Base-by-base conservation (phyloP, 1,284 basidiomycete species). In the Ustilago esculenta region DNA sequence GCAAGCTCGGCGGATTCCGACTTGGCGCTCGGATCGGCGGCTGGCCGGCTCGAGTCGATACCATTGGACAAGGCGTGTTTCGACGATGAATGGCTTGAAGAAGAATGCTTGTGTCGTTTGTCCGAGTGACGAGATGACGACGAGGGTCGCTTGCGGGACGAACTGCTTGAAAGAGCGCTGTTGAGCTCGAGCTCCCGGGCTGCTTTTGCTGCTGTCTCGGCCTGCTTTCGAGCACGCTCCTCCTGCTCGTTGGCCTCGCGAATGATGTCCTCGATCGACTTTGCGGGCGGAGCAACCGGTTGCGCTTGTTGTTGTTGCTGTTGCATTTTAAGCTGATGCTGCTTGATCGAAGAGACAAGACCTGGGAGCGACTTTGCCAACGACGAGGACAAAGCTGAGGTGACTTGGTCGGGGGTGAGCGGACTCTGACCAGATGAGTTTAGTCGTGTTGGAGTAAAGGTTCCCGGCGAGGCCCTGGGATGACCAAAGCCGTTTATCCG, bases 181-280 rank as follows among this genome's bases (percentile, higher is more conserved):
- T 47, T 45, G 20, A 61, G 52, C 48, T 59, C 55, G 32, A 50
- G 48, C 46, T 61, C 59, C n/a, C 52, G 52, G 8, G 45, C 66
- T 41, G 44, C 60, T 33, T 46, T 55, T n/a, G 72, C 66, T 3
- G 46, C 58, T 4, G 59, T 61, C 42, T 70, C 72, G 12, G 64
- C 66, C 18, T 64, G 59, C 37, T 60, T 68, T 41, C 71, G 64
- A n/a, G 59, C 60, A 20, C 53, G 44, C 48, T 68, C 75, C 32
- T 73, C 73, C 18, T 68, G 61, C 46, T 74, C 78, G 50, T 79
- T 79, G 4, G 78, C 79, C 23, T 72, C 70, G 15, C 78, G 70
- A 30, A 81, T 81, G 43, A 81, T 81, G 27, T 81, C 79, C 36
- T 75, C 72, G 52, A 81, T 74, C 42, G 73, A 72, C 42, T 61